Conservation (phyloP, 75 land plant species). For the Adiantum capillusveneris region DNA sequence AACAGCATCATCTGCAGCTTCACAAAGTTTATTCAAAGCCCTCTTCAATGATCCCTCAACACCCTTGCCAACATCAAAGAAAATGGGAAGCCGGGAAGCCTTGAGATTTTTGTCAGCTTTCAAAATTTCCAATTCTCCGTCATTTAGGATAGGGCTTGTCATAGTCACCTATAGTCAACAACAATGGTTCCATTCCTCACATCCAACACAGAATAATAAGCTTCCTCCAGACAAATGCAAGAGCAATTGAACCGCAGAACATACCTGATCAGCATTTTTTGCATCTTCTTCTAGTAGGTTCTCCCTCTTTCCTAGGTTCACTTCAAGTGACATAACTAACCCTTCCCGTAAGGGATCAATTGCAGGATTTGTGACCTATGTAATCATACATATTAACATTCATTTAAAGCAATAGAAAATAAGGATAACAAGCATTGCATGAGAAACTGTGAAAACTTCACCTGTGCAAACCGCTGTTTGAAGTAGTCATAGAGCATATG, state of each 20-base stretch:
- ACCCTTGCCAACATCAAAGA: conserved; percentile 86
- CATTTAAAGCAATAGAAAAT: background rate
- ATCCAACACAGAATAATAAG: background rate
- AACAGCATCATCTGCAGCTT: conserved; percentile 97
- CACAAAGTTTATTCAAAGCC: conserved; percentile 65
- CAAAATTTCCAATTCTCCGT: conserved; percentile 83
- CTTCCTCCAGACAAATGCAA: too few relatives aligned
- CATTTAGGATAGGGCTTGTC: conserved; percentile 86
- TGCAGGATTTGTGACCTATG: conserved; percentile 97
- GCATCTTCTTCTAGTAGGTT: conserved; percentile 83
- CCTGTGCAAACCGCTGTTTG: conserved; percentile 99
- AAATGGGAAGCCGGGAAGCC: conserved; percentile 57
- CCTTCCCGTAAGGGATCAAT: conserved; percentile 98
- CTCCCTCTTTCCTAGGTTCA: conserved; percentile 81
- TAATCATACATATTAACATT: background rate
- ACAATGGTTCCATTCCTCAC: too few relatives aligned
- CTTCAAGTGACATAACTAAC: conserved; percentile 96
- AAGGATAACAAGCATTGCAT: background rate
- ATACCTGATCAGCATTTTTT: conserved; percentile 92
- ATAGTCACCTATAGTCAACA: conserved; percentile 58
- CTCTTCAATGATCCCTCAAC: conserved; percentile 69
- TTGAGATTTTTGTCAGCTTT: conserved; percentile 53
- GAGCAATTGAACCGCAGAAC: background rate
- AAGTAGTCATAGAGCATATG: conserved; percentile 96
- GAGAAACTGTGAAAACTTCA: conserved; percentile 6